Conservation (phyloP, 768 basidiomycete genomes). For the Lanmaoa rubissima region DNA sequence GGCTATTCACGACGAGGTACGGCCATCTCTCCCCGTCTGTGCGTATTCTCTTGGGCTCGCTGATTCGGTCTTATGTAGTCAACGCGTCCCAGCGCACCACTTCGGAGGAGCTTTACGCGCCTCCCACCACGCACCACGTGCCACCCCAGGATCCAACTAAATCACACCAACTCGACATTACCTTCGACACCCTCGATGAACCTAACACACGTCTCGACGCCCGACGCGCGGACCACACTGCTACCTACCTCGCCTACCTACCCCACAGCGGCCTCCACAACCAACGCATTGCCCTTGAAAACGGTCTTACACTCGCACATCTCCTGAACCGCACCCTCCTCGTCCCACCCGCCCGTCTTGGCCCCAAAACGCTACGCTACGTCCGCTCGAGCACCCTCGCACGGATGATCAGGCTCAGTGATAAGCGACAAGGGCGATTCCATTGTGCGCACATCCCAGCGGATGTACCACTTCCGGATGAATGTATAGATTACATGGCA, state of each 20-base stretch:
- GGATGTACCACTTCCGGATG: conserved; percentile 40
- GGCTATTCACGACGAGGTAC: conserved; percentile 65
- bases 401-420: conserved; percentile 44
- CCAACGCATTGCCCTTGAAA: conserved; percentile 84
- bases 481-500: conserved; percentile 60
- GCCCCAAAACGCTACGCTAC: conserved; percentile 58
- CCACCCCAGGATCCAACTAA: not conserved
- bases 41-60: conserved; percentile 19
- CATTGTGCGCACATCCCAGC: conserved; percentile 47
- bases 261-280: conserved; percentile 87
- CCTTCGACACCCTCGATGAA: conserved; percentile 34
- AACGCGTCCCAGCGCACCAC: conserved; percentile 17
- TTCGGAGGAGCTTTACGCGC: not conserved
- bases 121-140: not conserved
- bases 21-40: conserved; percentile 25
- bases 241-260: conserved; percentile 66
- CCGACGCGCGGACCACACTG: conserved; percentile 24
- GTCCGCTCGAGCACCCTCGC: conserved; percentile 50
- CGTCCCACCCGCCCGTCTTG: conserved; percentile 72
- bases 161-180: conserved; percentile 5
- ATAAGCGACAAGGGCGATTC: conserved; percentile 44
- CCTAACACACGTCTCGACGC: conserved; percentile 3
- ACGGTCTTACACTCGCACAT: conserved; percentile 70
- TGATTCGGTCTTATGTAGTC: conserved; percentile 14
- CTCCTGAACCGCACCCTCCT: conserved; percentile 76